Percentiles rank a stretch among this genome's conserved stretches.
phyloP scores from a whole-genome alignment of 352 stramenopile species.

The Phytopythium delawarense region DNA sequence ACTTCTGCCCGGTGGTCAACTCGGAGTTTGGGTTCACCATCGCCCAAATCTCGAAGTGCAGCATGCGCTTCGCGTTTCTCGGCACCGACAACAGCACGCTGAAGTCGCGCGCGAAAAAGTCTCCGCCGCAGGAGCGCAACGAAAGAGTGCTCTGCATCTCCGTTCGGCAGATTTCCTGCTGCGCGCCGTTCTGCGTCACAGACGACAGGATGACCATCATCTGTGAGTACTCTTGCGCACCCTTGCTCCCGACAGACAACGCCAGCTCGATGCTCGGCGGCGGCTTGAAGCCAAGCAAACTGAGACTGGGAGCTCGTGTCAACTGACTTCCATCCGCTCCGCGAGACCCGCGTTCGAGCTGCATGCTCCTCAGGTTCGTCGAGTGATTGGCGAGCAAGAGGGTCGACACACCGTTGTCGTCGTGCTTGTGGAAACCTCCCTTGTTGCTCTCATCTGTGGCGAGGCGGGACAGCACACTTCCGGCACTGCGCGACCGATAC shows the following conservation, averaged over 20 bases:
- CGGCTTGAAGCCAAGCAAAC: conserved; percentile 62
- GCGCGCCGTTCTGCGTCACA: conserved; percentile 41
- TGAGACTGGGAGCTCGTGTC: conserved; percentile 57
- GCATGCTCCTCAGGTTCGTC: conserved; percentile 8
- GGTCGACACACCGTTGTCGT: conserved; percentile 39
- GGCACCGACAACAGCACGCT: conserved; percentile 67
- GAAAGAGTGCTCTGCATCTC: conserved; percentile 72
- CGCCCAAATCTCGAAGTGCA: conserved; percentile 81
- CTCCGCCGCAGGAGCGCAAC: conserved; percentile 60
- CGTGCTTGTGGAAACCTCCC: conserved; percentile 14
- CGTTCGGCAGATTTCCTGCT: conserved; percentile 64
- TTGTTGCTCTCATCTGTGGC: conserved; percentile 15
- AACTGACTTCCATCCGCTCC: conserved; percentile 10
- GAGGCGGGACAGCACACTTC: conserved; percentile 50
- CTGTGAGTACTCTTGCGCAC: conserved; percentile 54
- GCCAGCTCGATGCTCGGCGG: conserved; percentile 61
- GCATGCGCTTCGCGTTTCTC: conserved; percentile 48
- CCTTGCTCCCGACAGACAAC: conserved; percentile 72
- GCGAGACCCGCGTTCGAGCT: conserved; percentile 2
- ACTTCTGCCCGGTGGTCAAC: conserved; percentile 48
- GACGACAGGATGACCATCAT: conserved; percentile 73
- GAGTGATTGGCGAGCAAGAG: conserved; percentile 21
- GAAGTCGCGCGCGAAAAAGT: conserved; percentile 80
- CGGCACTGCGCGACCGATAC: conserved; percentile 61
- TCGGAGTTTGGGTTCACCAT: conserved; percentile 59